These are phyloP conservation scores for Pythium apleroticum DNA, from an alignment of 352 stramenopile species.

Conservation along the genomic window DNA sequence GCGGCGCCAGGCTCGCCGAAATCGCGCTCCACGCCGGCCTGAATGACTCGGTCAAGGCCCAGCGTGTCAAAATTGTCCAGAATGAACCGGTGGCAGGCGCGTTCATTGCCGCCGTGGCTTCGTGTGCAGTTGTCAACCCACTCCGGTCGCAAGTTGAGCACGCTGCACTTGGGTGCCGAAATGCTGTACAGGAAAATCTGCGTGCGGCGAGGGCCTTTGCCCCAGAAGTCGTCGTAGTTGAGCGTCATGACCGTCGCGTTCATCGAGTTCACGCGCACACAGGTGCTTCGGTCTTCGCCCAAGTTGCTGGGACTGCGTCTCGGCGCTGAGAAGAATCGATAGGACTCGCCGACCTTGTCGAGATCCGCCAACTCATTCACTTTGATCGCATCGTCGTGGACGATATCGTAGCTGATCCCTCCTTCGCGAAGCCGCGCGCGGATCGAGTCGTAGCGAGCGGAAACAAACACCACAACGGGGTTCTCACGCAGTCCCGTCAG, in stretches of 20 bases:
- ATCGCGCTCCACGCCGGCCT: constrained; percentile 38
- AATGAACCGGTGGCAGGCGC: constrained; percentile 50
- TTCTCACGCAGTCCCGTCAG: constrained; percentile 28
- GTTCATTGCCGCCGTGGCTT: constrained; percentile 27
- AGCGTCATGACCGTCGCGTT: constrained; percentile 34
- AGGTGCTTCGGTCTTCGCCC: constrained; percentile 32
- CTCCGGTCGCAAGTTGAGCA: constrained; percentile 29
- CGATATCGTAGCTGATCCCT: constrained; percentile 33
- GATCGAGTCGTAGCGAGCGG: constrained; percentile 24
- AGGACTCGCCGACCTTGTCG: constrained; percentile 25
- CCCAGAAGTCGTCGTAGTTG: constrained; percentile 40
- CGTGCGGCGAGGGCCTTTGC: constrained; percentile 28
- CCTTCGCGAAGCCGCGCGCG: constrained; percentile 21
- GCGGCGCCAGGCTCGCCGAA: constrained; percentile 43
- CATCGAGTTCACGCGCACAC: constrained; percentile 36
- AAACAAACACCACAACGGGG: constrained; percentile 22
- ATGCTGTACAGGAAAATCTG: constrained; percentile 39
- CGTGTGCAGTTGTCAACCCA: constrained; percentile 32
- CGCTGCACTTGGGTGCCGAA: constrained; percentile 34
- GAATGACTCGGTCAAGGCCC: constrained; percentile 32
- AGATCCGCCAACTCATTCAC: constrained; percentile 29
- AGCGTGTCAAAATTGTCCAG: constrained; percentile 49
- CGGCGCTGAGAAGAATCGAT: constrained; percentile 31
- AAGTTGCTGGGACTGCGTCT: constrained; percentile 24
- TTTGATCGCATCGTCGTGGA: constrained; percentile 17